Conservation (phyloP, 805 yeast genomes). For the Saccharomyces mikatae region DNA sequence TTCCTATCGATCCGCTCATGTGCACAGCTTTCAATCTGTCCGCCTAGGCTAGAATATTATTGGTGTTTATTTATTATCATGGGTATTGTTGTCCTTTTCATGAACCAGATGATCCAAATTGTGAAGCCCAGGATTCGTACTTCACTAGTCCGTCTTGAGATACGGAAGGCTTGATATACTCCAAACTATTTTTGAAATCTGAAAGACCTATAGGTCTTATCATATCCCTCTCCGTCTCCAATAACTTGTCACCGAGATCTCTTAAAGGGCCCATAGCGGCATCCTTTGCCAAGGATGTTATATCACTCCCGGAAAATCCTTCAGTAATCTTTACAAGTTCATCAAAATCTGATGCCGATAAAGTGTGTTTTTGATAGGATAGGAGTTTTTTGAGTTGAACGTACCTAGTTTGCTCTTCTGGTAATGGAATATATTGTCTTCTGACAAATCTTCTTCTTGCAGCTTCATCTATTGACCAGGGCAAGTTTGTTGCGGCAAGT, state of each 20-base stretch:
- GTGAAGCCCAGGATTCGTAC: constrained; percentile 83
- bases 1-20: neutral
- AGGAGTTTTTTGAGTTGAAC: constrained; percentile 63
- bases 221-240: constrained; percentile 58
- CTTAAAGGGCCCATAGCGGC: constrained; percentile 97
- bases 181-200: constrained; percentile 72
- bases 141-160: constrained; percentile 67
- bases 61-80: neutral
- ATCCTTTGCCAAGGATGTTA: constrained; percentile 89
- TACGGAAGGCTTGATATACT: constrained; percentile 80
- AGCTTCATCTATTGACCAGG: constrained; percentile 97
- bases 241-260: constrained; percentile 75
- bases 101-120: constrained; percentile 85
- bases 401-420: constrained; percentile 74
- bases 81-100: constrained; percentile 25
- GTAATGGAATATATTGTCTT: constrained; percentile 87
- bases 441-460: constrained; percentile 89
- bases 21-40: neutral
- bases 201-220: constrained; percentile 66
- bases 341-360: constrained; percentile 55
- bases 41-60: neutral
- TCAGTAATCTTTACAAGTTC: constrained; percentile 58
- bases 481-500: constrained; percentile 89
- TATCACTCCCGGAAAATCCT: constrained; percentile 87
- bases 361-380: constrained; percentile 61